Conservation (phyloP, 768 basidiomycete species). For the Tubosaeta brunneosetosa region DNA sequence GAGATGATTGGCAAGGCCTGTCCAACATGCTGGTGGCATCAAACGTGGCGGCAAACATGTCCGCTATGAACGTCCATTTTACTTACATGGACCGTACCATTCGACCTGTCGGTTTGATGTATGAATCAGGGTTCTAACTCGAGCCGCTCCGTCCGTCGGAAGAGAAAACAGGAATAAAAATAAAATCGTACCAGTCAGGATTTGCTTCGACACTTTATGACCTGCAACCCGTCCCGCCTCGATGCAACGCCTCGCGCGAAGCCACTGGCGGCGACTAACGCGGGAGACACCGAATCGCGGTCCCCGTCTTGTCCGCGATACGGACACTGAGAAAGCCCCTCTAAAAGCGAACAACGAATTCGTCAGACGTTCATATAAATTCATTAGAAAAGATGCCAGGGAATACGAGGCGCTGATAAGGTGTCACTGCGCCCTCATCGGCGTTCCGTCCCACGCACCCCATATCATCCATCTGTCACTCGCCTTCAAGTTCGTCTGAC, state of each 20-base stretch:
- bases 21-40: neutral
- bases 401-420: neutral
- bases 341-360: neutral
- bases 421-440: constrained; percentile 1
- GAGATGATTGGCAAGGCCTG: neutral
- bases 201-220: neutral
- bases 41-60: neutral
- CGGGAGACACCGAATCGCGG: neutral
- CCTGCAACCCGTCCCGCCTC: neutral
- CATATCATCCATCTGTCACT: neutral
- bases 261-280: neutral
- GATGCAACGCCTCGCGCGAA: constrained; percentile 6
- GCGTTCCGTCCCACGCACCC: neutral
- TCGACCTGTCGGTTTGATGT: neutral
- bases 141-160: neutral
- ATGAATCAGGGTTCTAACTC: neutral
- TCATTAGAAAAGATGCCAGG: neutral
- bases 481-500: neutral
- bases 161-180: neutral
- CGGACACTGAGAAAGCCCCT: neutral
- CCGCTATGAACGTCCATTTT: neutral
- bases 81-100: neutral
- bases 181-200: neutral
- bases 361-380: neutral
- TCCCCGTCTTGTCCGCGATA: constrained; percentile 3